Base-by-base conservation (phyloP, 148 eudicot genomes). In the Rhododendron griersonianum region DNA sequence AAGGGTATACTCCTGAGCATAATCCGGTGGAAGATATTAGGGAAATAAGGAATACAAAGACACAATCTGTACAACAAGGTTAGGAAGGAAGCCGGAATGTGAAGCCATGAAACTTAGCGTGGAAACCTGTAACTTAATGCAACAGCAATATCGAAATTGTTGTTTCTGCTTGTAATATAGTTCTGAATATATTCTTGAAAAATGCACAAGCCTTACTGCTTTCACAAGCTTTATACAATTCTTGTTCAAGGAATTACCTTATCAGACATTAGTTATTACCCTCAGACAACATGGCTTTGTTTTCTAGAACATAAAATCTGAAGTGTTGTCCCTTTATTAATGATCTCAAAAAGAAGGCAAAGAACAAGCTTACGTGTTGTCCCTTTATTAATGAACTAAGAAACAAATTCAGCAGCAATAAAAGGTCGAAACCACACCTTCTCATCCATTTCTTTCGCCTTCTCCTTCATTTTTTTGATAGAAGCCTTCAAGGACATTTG, bases 381-480 rank as follows among this genome's bases (percentile, higher is more conserved):
- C 74, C 61, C 61, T n/a, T 28, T 51, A 48, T 37, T 28, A 85
- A 23, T 2, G 63, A 85, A 25, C 82, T 1, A 85, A 75, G 55
- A 69, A 30, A 33, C 53, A 25, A 59, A 63, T 23, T 18, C 23
- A 83, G 45, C 0, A 53, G 55, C n/a, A 28, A 71, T 19, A 73
- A 4, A 9, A 69, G 25, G 25, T 21, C 50, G 45, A 74, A 87
- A 67, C 41, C 88, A 81, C 81, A 96, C 99, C 95, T 92, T 93
- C 86, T 92, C 94, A 81, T 91, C 91, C 91, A 92, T 81, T 86
- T 97, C 98, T 90, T 92, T 91, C 73, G 90, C 89, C 87, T 87
- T 93, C 59, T 93, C 98, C 92, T 94, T 97, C 95, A 92, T 86
- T 88, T 90, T 87, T 55, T 83, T 87, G 59, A 91, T 83, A 21